Evolutionary conservation across 1,284 basidiomycete species (phyloP), one percentile per base, ranked within the genome.

Genomic region (Erythrobasidium hasegawianum): DNA sequence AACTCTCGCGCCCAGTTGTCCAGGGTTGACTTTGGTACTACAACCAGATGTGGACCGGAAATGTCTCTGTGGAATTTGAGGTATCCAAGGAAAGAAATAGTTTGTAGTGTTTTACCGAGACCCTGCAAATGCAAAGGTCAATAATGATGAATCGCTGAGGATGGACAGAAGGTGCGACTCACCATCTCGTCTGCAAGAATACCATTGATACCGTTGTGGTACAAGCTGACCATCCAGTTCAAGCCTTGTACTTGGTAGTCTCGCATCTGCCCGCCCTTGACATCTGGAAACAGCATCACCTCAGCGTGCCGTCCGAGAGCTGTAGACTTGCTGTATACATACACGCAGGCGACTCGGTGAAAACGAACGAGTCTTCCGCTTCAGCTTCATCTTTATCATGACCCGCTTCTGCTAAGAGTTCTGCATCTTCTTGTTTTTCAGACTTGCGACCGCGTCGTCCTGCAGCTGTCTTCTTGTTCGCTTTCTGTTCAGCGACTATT

Each of bases 1-100:
- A 99, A 94, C 78, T 98, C 95, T 72, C 96, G 86, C 24, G 84
- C 81, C 95, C 95, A 98, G 77, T 97, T 98, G 79, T 97, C 90
- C 16, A 98, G 82, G 0, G 96, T 98, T 1, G 91, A 95, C 77
- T 98, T 98, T 29, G 96, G 96, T 1, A 98, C 96, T 64, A 97
- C 90, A 72, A 99, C 86, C 24, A 98, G 84, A 77, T 97, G 94
- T 14, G 90, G 92, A 0, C 95, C 93, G 16, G 79, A 72, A 59
- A 85, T 87, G 70, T 84, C 82, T 39, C 84, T 84, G 78, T 92
- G 87, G 77, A 93, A 88, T 75, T 89, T 90, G 70, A 98, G 87
- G 77, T 96, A 98, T 0, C 92, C 86, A 27, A 99, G 85, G 84
- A 98, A 99, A 0, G 95, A 89, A 73, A 98, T 96, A 0, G 94